Evolutionary conservation across 2,329 filamentous ascomycete genomes (phyloP), one percentile per base, ranked within the genome.

Genomic region (Cercospora sesami): DNA sequence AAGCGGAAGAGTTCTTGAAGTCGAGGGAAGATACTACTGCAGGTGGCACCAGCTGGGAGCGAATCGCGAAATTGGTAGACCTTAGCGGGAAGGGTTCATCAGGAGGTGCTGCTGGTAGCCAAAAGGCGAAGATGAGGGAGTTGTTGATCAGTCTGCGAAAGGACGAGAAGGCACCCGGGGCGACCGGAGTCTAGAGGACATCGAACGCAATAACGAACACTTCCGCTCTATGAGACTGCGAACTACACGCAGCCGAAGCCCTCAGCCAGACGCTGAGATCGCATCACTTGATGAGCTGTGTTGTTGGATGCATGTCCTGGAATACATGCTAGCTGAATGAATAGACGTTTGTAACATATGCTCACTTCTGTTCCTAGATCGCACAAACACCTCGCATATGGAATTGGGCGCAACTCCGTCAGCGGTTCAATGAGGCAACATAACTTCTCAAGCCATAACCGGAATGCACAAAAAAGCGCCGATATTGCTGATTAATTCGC

Each of bases 31-130:
- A 98, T 79, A 97, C 94, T 45, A 92, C 93, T 26, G 92, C 92
- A 10, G 95, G 95, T 61, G 95, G 95, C 70, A 99, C 95, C 5
- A 96, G 92, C 85, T 99, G 95, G 95, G 95, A 99, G 83, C 90
- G 95, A 74, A 98, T 99, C 77, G 91, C 94, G 26, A 99, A 98
- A 84, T 81, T 99, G 74, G 94, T 98, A n/a, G 95, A 99, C 81
- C 82, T 99, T 72, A 97, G 93, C 76, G 95, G 95, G 70, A 99
- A 98, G 83, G 93, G 94, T 14, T 83, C 87, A 68, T 91, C 90
- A 81, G 94, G 94, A 67, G 94, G 94, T 77, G 93, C 92, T 53
- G 89, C 89, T 69, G 94, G 94, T 57, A 96, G 92, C 69, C 94
- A 94, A 75, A 99, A 99, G 86, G 93, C 96, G 80, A 92, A 93